Conservation (phyloP, 805 yeast species). For the Metschnikowia amazonensis region DNA sequence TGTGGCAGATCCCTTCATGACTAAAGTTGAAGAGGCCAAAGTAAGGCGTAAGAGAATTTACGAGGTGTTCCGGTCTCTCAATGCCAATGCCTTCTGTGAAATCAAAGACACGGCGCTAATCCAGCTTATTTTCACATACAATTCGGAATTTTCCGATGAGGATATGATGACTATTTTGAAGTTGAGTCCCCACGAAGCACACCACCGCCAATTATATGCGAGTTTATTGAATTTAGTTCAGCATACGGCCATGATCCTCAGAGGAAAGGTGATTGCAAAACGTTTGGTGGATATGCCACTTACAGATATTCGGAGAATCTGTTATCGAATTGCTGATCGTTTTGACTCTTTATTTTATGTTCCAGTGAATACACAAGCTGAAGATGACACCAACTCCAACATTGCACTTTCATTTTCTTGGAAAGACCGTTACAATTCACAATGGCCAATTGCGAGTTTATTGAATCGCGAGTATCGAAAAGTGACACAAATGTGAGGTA, state of each 20-base stretch:
- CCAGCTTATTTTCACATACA: slow-evolving; percentile 10
- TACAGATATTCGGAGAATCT: slow-evolving; percentile 23
- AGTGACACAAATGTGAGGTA: not conserved
- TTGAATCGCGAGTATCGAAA: slow-evolving; percentile 17
- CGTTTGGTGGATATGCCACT: slow-evolving; percentile 22
- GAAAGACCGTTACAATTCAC: slow-evolving; percentile 24
- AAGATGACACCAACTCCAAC: slow-evolving; percentile 8
- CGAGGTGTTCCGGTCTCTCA: slow-evolving; percentile 5
- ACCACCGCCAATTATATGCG: slow-evolving; percentile 10
- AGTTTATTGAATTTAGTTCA: slow-evolving; percentile 8
- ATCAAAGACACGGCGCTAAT: slow-evolving; percentile 15
- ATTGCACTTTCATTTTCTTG: slow-evolving; percentile 16
- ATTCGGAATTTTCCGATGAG: slow-evolving; percentile 8
- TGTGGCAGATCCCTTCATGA: slow-evolving; percentile 9
- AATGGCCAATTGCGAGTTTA: slow-evolving; percentile 27
- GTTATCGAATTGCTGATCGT: slow-evolving; percentile 23
- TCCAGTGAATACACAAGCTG: slow-evolving; percentile 14
- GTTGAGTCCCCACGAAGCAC: slow-evolving; percentile 1
- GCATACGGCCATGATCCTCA: slow-evolving; percentile 10
- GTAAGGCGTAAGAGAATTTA: slow-evolving; percentile 8
- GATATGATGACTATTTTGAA: slow-evolving; percentile 14
- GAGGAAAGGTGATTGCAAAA: slow-evolving; percentile 6
- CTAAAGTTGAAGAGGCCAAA: slow-evolving; percentile 12
- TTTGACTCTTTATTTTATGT: slow-evolving; percentile 25
- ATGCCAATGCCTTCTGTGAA: slow-evolving; percentile 7